phyloP scores from a whole-genome alignment of 495 filamentous ascomycete species.

The Neurospora tetrasperma region DNA sequence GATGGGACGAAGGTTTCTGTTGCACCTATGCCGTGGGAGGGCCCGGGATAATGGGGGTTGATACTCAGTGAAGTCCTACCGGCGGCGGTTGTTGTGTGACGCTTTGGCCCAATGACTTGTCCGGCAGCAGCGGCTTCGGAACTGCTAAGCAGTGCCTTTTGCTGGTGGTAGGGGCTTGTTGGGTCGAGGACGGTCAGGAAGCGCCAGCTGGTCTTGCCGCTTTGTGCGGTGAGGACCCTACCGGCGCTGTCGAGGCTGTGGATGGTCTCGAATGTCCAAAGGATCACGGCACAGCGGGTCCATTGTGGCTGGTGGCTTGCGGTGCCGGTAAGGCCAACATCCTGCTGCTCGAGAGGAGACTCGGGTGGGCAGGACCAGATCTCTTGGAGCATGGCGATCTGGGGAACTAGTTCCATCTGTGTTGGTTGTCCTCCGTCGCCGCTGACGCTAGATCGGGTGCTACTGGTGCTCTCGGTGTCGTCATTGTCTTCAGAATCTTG shows the following conservation, averaged over 20 bases:
- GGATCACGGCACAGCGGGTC: conserved; percentile 33
- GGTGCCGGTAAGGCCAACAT: conserved; percentile 1
- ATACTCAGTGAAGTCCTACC: not conserved
- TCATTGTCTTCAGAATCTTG: conserved; percentile 4
- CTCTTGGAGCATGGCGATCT: conserved; percentile 43
- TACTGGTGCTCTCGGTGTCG: conserved; percentile 3
- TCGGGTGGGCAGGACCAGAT: conserved; percentile 34
- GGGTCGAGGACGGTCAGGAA: conserved; percentile 40
- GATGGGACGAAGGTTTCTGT: not conserved
- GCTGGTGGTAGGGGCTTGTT: conserved; percentile 33
- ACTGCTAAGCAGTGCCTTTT: conserved; percentile 26
- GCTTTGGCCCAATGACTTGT: not conserved
- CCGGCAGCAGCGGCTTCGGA: not conserved
- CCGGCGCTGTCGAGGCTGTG: conserved; percentile 25
- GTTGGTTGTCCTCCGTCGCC: conserved; percentile 15
- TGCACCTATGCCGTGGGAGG: not conserved
- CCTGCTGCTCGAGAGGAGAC: not conserved
- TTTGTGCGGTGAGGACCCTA: conserved; percentile 17
- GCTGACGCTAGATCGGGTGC: conserved; percentile 4
- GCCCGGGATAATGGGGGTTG: not conserved
- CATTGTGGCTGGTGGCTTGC: conserved; percentile 16
- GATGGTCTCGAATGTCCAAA: conserved; percentile 40
- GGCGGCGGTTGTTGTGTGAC: not conserved
- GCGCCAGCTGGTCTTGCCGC: conserved; percentile 30
- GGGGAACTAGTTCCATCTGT: conserved; percentile 34